Evolutionary conservation across 495 filamentous ascomycete genomes (phyloP).

Genomic region (Lasiosphaeria miniovina): DNA sequence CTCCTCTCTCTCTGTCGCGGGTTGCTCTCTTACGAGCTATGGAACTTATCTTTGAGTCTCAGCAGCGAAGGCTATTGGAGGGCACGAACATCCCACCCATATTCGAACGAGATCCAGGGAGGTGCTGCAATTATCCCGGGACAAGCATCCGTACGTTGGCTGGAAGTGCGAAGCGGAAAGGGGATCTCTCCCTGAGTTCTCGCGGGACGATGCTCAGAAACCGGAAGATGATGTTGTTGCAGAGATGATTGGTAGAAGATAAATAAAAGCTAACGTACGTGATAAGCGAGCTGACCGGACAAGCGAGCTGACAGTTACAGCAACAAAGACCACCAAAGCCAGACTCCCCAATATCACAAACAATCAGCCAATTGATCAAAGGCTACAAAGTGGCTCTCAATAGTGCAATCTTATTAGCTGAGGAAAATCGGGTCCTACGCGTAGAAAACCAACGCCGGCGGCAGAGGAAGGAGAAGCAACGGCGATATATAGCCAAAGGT

Average conservation of each 20-base stretch:
- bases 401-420: too few relatives aligned
- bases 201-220: not conserved
- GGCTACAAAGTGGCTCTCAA: too few relatives aligned
- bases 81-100: conserved; percentile 16
- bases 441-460: too few relatives aligned
- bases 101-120: conserved; percentile 16
- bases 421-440: too few relatives aligned
- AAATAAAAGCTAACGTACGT: conserved; percentile 1
- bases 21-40: conserved; percentile 2
- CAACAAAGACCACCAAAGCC: too few relatives aligned
- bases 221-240: conserved; percentile 6
- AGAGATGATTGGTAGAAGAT: not conserved
- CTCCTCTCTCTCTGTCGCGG: conserved; percentile 11
- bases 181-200: conserved; percentile 7
- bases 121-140: conserved; percentile 6
- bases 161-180: conserved; percentile 6
- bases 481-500: too few relatives aligned
- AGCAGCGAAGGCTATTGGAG: conserved; percentile 6
- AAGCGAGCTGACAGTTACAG: too few relatives aligned
- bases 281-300: too few relatives aligned
- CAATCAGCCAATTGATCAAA: too few relatives aligned
- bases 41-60: conserved; percentile 8
- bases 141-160: conserved; percentile 9
- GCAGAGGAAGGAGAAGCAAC: too few relatives aligned
- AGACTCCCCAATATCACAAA: too few relatives aligned